Base-by-base conservation (phyloP, 305 asterid genomes). In the Euphrasia arctica region DNA sequence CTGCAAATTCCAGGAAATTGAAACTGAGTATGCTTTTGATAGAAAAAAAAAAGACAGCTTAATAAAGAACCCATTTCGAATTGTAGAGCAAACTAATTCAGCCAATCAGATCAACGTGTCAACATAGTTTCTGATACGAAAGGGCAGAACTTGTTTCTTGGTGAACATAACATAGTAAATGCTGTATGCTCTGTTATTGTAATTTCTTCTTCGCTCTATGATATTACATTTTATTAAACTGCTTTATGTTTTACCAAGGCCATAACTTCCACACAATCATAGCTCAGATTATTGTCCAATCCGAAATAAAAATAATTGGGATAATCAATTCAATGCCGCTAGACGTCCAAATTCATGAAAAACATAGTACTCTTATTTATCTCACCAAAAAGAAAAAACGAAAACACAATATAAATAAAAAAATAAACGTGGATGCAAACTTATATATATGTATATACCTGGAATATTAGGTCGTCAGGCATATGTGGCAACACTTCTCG, bases 401-500 rank as follows among this genome's bases (percentile, higher is more conserved):
- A 2, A 13, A 52, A 10, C 32, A 62, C 2, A 32, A 0, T n/a
- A 29, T 27, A 47, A 3, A 12, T 9, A 15, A 54, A 54, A 54
- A 50, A 45, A 1, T 6, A 48, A n/a, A 25, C 49, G 42, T n/a
- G 11, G 48, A 12, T 22, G 48, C 10, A 5, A n/a, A 28, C 57
- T 57, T 29, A 5, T 66, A 34, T 71, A 89, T 25, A 29, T 11
- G n/a, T 28, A 5, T 66, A 34, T 71, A 89, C 96, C 96, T 86
- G 90, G 54, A 89, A 78, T 71, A 89, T 86, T 60, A 86, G 25
- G 67, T 89, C 90, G 63, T 82, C 92, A 41, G 92, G 92, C 69
- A 89, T 64, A 72, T 89, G 96, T 54, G 96, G 96, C 66, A 89
- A 77, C 58, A 88, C 89, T 71, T 88, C 96, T 67, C 88, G 74